These are phyloP conservation scores for Barnettozyma pratensis DNA, from an alignment of 805 yeast species.

Conservation along the genomic window DNA sequence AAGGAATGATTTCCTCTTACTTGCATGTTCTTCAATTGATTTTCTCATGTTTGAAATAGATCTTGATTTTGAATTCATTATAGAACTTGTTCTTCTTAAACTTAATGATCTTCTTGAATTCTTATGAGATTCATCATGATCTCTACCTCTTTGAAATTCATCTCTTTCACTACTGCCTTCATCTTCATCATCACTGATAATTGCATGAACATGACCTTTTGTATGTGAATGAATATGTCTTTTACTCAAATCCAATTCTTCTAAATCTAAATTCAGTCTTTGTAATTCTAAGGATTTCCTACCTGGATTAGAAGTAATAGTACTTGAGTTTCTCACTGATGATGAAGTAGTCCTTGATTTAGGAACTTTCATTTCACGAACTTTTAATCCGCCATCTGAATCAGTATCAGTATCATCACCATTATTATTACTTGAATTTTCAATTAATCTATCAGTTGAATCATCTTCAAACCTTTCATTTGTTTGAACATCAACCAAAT, in stretches of 20 bases:
- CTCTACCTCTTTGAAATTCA: not conserved
- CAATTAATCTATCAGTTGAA: not conserved
- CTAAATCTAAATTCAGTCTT: constrained; percentile 15
- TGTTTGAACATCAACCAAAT: not conserved
- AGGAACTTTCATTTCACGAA: constrained; percentile 16
- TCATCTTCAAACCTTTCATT: constrained; percentile 7
- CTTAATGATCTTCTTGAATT: constrained; percentile 16
- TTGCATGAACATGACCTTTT: not conserved
- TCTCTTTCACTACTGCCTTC: not conserved
- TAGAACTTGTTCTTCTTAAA: constrained; percentile 12
- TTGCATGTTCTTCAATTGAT: constrained; percentile 4
- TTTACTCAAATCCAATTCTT: constrained; percentile 19
- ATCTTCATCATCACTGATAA: not conserved
- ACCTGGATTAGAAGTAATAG: not conserved
- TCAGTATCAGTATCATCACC: constrained; percentile 13
- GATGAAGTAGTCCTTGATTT: constrained; percentile 1
- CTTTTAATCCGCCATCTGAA: constrained; percentile 19
- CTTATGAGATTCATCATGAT: not conserved
- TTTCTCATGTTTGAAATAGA: constrained; percentile 6
- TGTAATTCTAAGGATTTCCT: constrained; percentile 13
- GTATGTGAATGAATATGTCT: not conserved
- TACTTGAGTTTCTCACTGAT: not conserved
- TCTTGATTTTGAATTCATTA: constrained; percentile 12
- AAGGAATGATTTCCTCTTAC: constrained; percentile 15
- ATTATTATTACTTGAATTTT: not conserved